Conservation (phyloP, 2,329 filamentous ascomycete genomes). For the Knufia fluminis region DNA sequence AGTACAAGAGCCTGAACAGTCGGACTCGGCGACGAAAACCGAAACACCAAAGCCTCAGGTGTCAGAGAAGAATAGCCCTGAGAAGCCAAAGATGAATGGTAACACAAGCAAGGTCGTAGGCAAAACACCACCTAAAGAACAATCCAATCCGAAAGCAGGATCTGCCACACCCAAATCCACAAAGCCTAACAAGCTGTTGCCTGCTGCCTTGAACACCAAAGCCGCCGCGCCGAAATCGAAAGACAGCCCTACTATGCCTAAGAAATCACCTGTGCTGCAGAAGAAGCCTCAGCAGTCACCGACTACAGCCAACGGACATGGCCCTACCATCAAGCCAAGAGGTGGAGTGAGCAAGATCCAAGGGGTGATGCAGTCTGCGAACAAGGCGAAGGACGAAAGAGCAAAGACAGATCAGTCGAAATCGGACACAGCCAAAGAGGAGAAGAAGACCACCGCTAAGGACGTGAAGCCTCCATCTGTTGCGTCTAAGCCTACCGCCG, state of each 20-base stretch:
- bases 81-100: slow-evolving; percentile 9
- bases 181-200: background rate
- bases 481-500: slow-evolving; percentile 8
- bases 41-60: slow-evolving; percentile 8
- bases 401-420: slow-evolving; percentile 13
- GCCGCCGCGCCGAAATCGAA: slow-evolving; percentile 9
- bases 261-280: slow-evolving; percentile 12
- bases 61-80: slow-evolving; percentile 14
- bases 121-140: background rate
- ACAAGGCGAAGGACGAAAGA: slow-evolving; percentile 23
- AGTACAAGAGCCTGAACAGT: slow-evolving; percentile 10
- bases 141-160: background rate
- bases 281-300: slow-evolving; percentile 13
- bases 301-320: slow-evolving; percentile 11
- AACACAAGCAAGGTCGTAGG: background rate
- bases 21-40: slow-evolving; percentile 1
- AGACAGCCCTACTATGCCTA: slow-evolving; percentile 9
- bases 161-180: background rate
- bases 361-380: slow-evolving; percentile 25
- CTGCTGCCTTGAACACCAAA: background rate
- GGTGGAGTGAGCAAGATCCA: slow-evolving; percentile 24
- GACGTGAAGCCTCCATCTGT: slow-evolving; percentile 24
- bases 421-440: slow-evolving; percentile 23
- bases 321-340: slow-evolving; percentile 9
- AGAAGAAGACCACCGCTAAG: slow-evolving; percentile 28